These are phyloP conservation scores for Tolypocladium ophioglossoides DNA, from an alignment of 2,329 filamentous ascomycete species.

Conservation along the genomic window DNA sequence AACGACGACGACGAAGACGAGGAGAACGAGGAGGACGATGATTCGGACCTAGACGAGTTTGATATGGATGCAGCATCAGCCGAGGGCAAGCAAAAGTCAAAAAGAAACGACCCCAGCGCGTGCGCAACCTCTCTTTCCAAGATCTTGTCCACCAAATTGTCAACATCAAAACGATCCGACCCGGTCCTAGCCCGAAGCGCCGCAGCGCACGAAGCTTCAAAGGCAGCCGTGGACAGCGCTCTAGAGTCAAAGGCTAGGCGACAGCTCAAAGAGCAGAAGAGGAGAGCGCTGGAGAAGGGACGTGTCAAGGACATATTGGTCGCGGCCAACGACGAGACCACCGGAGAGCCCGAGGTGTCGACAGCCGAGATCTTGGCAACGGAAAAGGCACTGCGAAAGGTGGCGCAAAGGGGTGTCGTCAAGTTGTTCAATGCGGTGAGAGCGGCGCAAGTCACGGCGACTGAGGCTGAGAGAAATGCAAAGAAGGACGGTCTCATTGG, in stretches of 20 bases:
- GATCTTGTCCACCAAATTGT: conserved; percentile 83
- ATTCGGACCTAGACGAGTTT: conserved; percentile 25
- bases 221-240: conserved; percentile 61
- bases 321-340: conserved; percentile 42
- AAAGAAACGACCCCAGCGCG: conserved; percentile 83
- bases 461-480: conserved; percentile 61
- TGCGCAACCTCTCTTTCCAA: conserved; percentile 92
- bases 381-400: conserved; percentile 75
- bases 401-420: conserved; percentile 85
- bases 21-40: conserved; percentile 12
- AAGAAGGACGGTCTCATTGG: conserved; percentile 68
- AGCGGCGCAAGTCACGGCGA: conserved; percentile 81
- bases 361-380: conserved; percentile 51
- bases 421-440: conserved; percentile 94
- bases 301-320: conserved; percentile 77
- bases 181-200: conserved; percentile 83
- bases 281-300: conserved; percentile 71
- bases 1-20: conserved; percentile 17
- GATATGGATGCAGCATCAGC: conserved; percentile 30
- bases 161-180: conserved; percentile 69
- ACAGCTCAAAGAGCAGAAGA: conserved; percentile 72
- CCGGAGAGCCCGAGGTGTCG: conserved; percentile 31
- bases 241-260: conserved; percentile 73
- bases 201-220: conserved; percentile 60
- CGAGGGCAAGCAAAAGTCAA: conserved; percentile 45